Conservation (phyloP, 2,329 filamentous ascomycete species). For the Metarhizium sp. region DNA sequence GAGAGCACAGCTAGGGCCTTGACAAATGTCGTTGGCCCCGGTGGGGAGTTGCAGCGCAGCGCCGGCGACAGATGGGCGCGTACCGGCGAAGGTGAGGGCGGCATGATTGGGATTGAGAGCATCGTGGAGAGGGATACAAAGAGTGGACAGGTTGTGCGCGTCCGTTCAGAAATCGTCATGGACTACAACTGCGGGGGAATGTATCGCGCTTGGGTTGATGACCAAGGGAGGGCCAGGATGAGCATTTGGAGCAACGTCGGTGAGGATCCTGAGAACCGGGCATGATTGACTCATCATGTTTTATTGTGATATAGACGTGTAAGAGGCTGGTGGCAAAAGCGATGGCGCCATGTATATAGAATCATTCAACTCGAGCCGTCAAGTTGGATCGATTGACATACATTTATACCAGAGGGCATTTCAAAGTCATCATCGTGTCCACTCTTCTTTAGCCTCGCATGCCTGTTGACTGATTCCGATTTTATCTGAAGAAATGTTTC, state of each 20-base stretch:
- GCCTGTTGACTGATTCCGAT: neutral
- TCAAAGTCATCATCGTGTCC: neutral
- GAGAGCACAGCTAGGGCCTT: slow-evolving; percentile 48
- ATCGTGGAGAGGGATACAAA: slow-evolving; percentile 34
- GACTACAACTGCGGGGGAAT: slow-evolving; percentile 84
- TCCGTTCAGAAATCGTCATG: slow-evolving; percentile 49
- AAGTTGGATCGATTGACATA: too few species aligned
- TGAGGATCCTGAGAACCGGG: slow-evolving; percentile 9
- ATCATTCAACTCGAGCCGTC: too few species aligned
- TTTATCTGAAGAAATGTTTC: neutral
- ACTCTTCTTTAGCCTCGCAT: neutral
- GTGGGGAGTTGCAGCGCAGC: slow-evolving; percentile 64
- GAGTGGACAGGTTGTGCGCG: slow-evolving; percentile 30
- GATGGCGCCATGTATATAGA: too few species aligned
- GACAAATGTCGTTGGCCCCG: slow-evolving; percentile 55
- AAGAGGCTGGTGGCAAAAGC: neutral
- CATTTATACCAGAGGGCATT: neutral
- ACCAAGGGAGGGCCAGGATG: slow-evolving; percentile 46
- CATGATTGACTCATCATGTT: neutral
- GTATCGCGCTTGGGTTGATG: slow-evolving; percentile 71
- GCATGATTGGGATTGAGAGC: slow-evolving; percentile 73
- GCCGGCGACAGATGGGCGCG: slow-evolving; percentile 64
- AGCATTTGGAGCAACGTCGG: slow-evolving; percentile 28
- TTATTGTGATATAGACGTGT: neutral
- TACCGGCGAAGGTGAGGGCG: slow-evolving; percentile 73